Conservation (phyloP, 2,329 filamentous ascomycete genomes). For the Cercospora sp. region DNA sequence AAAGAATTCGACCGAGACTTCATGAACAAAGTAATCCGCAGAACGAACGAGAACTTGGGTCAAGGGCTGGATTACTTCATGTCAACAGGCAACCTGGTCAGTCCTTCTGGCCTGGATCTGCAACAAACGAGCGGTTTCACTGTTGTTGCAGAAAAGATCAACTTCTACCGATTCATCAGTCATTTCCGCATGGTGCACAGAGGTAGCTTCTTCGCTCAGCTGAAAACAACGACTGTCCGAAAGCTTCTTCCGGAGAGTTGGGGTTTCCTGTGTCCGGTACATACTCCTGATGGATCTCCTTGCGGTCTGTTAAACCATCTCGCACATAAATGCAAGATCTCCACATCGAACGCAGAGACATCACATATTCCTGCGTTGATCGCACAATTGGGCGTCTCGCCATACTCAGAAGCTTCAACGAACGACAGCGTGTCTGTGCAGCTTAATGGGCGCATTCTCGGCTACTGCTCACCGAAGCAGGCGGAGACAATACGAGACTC, state of each 20-base stretch:
- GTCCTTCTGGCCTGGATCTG: conserved; percentile 86
- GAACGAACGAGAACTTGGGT: conserved; percentile 85
- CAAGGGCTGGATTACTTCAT: conserved; percentile 90
- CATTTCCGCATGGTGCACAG: conserved; percentile 99
- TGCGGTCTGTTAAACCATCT: conserved; percentile 95
- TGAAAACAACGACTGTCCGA: conserved; percentile 95
- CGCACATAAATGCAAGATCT: conserved; percentile 89
- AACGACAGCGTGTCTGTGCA: conserved; percentile 86
- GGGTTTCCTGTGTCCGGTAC: conserved; percentile 96
- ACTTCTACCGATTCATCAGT: conserved; percentile 96
- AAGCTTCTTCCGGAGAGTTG: conserved; percentile 95
- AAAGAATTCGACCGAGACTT: conserved; percentile 79
- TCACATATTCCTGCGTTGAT: conserved; percentile 73
- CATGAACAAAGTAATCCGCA: conserved; percentile 71
- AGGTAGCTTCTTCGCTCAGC: conserved; percentile 96
- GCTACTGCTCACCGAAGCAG: conserved; percentile 84
- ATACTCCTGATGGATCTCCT: conserved; percentile 93
- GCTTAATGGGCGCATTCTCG: conserved; percentile 84
- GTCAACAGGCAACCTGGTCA: conserved; percentile 90
- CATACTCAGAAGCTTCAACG: conserved; percentile 72
- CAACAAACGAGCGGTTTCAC: conserved; percentile 95
- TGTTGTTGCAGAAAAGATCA: conserved; percentile 97
- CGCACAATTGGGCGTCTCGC: conserved; percentile 75
- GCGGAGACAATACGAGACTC: conserved; percentile 81
- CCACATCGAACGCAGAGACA: conserved; percentile 72